phyloP scores from a whole-genome alignment of 1,139 yeast species.

The Casaregolazyma lundiana region DNA sequence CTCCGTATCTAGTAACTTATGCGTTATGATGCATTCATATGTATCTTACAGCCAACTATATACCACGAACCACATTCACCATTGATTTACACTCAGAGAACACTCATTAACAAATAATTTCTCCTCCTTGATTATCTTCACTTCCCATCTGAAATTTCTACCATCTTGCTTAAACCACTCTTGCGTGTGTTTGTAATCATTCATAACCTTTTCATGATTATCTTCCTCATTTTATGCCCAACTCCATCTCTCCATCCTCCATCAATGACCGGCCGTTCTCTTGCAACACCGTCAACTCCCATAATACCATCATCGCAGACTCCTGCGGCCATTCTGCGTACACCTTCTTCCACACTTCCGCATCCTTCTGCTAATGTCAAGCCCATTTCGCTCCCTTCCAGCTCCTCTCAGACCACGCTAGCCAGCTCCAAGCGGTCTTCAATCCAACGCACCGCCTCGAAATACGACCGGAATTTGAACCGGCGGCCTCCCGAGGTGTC shows the following conservation, averaged over 20 bases:
- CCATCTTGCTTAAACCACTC: too few species aligned
- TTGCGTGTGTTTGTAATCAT: too few species aligned
- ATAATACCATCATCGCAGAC: constrained; percentile 30
- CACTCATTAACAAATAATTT: too few species aligned
- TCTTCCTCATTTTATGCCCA: constrained; percentile 15
- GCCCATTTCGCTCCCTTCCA: neutral
- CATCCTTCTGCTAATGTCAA: constrained; percentile 18
- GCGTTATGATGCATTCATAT: too few species aligned
- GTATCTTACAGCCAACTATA: too few species aligned
- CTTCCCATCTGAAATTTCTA: neutral
- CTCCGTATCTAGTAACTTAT: too few species aligned
- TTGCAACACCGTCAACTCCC: constrained; percentile 25
- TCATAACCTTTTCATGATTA: neutral
- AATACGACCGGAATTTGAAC: constrained; percentile 65
- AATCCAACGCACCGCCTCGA: constrained; percentile 26
- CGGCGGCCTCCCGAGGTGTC: constrained; percentile 65
- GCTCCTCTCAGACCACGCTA: neutral
- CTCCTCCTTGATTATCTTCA: neutral
- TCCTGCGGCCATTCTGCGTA: constrained; percentile 29
- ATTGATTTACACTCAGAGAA: too few species aligned
- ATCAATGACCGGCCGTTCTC: constrained; percentile 8
- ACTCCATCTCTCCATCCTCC: neutral
- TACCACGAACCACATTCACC: too few species aligned
- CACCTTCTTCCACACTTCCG: constrained; percentile 31
- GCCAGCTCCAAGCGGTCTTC: neutral